A percentile compares a stretch with the other conserved stretches of the same genome.
phyloP scores from a whole-genome alignment of 164 flowering plant species.

The Piper longum region DNA sequence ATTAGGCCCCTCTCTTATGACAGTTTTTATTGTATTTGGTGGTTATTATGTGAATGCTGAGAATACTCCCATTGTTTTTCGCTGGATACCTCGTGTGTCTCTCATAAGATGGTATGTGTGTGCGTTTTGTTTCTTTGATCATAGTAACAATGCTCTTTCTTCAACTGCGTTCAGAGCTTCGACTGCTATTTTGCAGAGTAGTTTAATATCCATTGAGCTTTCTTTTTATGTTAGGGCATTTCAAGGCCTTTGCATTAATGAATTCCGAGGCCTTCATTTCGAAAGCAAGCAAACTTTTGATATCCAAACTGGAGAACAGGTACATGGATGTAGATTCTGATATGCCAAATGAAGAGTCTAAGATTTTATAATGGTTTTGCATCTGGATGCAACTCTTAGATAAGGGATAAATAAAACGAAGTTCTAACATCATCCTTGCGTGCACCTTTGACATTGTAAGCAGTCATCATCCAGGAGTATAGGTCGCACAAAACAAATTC shows the following conservation, averaged over 20 bases:
- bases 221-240: conserved; percentile 51
- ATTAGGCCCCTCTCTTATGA: conserved; percentile 96
- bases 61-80: conserved; percentile 81
- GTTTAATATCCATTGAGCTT: background rate
- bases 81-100: conserved; percentile 90
- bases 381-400: too few relatives aligned
- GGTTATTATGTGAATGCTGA: conserved; percentile 89
- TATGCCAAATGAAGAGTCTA: too few relatives aligned
- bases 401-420: too few relatives aligned
- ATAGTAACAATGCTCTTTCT: background rate
- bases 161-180: background rate
- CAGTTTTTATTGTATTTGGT: conserved; percentile 96
- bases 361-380: background rate
- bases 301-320: conserved; percentile 92
- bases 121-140: background rate
- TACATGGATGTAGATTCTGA: conserved; percentile 9
- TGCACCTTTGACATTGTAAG: too few relatives aligned
- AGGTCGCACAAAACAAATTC: too few relatives aligned
- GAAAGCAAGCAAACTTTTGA: conserved; percentile 72
- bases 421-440: too few relatives aligned
- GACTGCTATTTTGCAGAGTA: background rate
- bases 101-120: conserved; percentile 73
- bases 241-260: conserved; percentile 95
- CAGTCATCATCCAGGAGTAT: too few relatives aligned
- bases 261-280: conserved; percentile 71